phyloP scores from a whole-genome alignment of 495 filamentous ascomycete species.

The Penicillium riverlandense region DNA sequence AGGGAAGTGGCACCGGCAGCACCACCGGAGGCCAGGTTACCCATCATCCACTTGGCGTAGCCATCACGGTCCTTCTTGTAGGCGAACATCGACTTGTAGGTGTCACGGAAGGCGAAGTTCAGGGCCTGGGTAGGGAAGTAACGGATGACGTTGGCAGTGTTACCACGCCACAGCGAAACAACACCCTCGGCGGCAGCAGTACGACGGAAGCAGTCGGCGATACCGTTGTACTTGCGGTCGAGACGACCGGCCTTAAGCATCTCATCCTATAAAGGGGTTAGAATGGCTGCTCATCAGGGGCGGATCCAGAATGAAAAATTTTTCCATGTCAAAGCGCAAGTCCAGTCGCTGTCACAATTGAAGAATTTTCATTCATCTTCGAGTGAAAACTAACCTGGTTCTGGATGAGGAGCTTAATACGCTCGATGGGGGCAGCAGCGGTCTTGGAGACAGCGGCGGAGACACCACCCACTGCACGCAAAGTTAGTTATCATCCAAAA shows the following conservation, averaged over 20 bases:
- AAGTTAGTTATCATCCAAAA: not conserved
- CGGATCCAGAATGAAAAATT: constrained; percentile 6
- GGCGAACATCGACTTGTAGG: constrained; percentile 99
- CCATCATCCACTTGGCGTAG: constrained; percentile 98
- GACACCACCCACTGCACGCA: constrained; percentile 87
- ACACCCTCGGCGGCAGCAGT: constrained; percentile 73
- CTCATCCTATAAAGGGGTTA: constrained; percentile 68
- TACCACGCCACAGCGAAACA: constrained; percentile 93
- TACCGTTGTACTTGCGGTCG: constrained; percentile 92
- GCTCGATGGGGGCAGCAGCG: constrained; percentile 98
- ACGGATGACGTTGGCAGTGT: constrained; percentile 99
- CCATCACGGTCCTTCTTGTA: constrained; percentile 99
- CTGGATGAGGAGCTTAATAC: constrained; percentile 99
- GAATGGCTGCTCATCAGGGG: constrained; percentile 9
- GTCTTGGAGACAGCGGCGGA: constrained; percentile 99
- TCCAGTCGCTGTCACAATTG: not conserved
- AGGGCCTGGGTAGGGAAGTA: constrained; percentile 99
- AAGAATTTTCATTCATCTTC: not conserved
- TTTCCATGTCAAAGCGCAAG: not conserved
- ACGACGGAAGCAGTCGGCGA: constrained; percentile 87
- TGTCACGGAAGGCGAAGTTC: constrained; percentile 99
- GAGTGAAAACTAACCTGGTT: constrained; percentile 69
- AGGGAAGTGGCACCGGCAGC: constrained; percentile 99
- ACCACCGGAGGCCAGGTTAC: constrained; percentile 99
- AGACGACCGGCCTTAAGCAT: constrained; percentile 99